A percentile compares a stretch with the other conserved stretches of the same genome.
Evolutionary conservation across 208 protist species (phyloP).

Genomic region (Tritrichomonas musculus): DNA sequence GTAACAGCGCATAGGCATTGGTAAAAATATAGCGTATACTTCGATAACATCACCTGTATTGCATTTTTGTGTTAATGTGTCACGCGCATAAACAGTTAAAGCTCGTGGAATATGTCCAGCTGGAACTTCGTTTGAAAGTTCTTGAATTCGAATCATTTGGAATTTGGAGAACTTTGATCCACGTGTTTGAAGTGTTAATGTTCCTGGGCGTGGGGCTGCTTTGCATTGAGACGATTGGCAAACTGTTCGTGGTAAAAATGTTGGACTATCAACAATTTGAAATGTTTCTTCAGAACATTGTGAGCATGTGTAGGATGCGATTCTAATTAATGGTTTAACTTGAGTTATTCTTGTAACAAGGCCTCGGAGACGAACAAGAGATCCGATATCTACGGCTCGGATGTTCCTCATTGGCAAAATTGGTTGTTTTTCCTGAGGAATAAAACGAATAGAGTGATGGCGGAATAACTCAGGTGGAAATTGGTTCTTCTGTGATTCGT

Average conservation of each 20-base stretch:
- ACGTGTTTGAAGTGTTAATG: constrained; percentile 62
- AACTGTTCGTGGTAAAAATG: constrained; percentile 59
- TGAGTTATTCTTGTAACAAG: constrained; percentile 68
- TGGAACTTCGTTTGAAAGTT: constrained; percentile 62
- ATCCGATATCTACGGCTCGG: constrained; percentile 51
- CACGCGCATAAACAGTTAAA: constrained; percentile 61
- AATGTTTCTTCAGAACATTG: constrained; percentile 65
- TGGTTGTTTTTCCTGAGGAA: neutral
- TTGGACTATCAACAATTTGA: constrained; percentile 58
- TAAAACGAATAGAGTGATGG: neutral
- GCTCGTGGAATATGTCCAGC: constrained; percentile 68
- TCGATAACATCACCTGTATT: constrained; percentile 64
- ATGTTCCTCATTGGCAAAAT: neutral
- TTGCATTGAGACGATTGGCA: constrained; percentile 54
- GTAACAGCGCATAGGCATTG: constrained; percentile 53
- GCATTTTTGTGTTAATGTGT: constrained; percentile 58
- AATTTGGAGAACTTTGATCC: constrained; percentile 74
- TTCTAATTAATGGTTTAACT: constrained; percentile 65
- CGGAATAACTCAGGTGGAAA: neutral
- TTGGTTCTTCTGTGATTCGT: neutral
- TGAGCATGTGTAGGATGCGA: constrained; percentile 73
- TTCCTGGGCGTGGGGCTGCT: constrained; percentile 48
- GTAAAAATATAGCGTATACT: constrained; percentile 45
- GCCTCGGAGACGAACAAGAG: constrained; percentile 53
- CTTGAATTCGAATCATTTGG: constrained; percentile 72